phyloP scores from a whole-genome alignment of 225 moss, liverwort and hornwort genomes.

The Bryum argenteum region DNA sequence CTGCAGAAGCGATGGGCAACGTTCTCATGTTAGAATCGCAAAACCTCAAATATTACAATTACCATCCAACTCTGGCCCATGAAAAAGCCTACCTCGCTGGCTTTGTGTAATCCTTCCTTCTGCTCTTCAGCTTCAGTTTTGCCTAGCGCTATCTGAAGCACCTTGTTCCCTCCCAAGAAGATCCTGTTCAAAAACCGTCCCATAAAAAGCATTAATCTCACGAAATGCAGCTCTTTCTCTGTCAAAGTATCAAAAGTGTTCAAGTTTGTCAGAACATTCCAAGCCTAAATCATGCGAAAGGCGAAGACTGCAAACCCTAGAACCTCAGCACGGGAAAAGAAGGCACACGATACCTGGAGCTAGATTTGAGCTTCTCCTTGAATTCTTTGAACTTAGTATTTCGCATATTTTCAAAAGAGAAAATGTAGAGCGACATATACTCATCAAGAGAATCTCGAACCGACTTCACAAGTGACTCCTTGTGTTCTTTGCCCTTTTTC shows the following conservation, averaged over 20 bases:
- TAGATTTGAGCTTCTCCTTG: conserved; percentile 76
- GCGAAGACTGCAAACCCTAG: neutral
- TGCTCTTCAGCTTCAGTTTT: conserved; percentile 79
- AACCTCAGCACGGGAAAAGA: neutral
- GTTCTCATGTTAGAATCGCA: neutral
- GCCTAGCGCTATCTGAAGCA: conserved; percentile 86
- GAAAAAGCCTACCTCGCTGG: conserved; percentile 53
- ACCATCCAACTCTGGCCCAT: no score
- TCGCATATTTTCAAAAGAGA: conserved; percentile 96
- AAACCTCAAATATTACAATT: neutral
- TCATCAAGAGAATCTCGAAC: conserved; percentile 81
- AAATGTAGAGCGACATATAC: conserved; percentile 69
- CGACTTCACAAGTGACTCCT: conserved; percentile 76
- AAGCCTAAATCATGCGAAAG: neutral
- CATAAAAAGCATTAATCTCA: neutral
- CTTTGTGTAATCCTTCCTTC: conserved; percentile 79
- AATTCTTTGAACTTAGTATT: conserved; percentile 84
- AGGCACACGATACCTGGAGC: conserved; percentile 57
- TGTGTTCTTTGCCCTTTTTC: conserved; percentile 90
- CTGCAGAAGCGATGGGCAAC: conserved; percentile 39
- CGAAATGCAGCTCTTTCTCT: neutral
- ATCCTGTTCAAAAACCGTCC: conserved; percentile 50
- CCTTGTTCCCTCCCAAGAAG: conserved; percentile 88
- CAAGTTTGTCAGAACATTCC: neutral
- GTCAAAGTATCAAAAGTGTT: neutral